Percentiles rank a stretch among this genome's conserved stretches.
phyloP scores from a whole-genome alignment of 352 stramenopile genomes.

The Pythium aphanidermatum region DNA sequence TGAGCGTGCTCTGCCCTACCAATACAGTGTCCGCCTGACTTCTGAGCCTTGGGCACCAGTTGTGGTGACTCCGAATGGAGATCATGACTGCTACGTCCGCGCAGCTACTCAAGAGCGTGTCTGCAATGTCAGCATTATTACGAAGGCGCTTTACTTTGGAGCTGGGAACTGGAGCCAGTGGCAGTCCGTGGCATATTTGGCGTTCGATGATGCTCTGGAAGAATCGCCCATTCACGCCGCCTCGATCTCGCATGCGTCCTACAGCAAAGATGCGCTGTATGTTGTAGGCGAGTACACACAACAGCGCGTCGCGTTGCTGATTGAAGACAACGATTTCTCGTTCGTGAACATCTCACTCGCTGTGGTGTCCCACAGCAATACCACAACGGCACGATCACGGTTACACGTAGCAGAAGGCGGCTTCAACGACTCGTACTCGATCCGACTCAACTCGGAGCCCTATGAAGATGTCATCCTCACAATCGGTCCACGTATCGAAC shows the following conservation, averaged over 20 bases:
- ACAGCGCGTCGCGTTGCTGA: slow-evolving; percentile 27
- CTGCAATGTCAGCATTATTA: slow-evolving; percentile 59
- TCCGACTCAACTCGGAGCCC: slow-evolving; percentile 54
- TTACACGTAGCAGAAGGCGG: slow-evolving; percentile 65
- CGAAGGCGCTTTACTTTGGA: slow-evolving; percentile 41
- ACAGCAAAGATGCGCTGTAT: slow-evolving; percentile 46
- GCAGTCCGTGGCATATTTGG: slow-evolving; percentile 48
- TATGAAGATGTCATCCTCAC: slow-evolving; percentile 52
- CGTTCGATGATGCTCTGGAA: slow-evolving; percentile 57
- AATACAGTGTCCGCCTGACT: slow-evolving; percentile 44
- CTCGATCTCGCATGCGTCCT: slow-evolving; percentile 41
- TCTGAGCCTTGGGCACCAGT: slow-evolving; percentile 66
- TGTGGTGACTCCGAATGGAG: slow-evolving; percentile 34
- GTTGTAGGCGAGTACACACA: slow-evolving; percentile 23
- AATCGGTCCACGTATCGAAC: slow-evolving; percentile 31
- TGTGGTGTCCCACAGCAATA: not conserved
- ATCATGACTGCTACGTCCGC: slow-evolving; percentile 47
- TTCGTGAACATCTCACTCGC: slow-evolving; percentile 57
- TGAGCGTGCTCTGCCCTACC: slow-evolving; percentile 33
- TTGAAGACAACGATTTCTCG: slow-evolving; percentile 59
- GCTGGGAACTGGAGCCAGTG: slow-evolving; percentile 55
- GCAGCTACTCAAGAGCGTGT: slow-evolving; percentile 17
- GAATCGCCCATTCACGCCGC: slow-evolving; percentile 43
- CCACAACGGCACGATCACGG: slow-evolving; percentile 14
- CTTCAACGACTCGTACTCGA: slow-evolving; percentile 71